Evolutionary conservation across 1,284 basidiomycete genomes (phyloP), one percentile per base, ranked within the genome.

Genomic region (Cyathus pygmaeus): DNA sequence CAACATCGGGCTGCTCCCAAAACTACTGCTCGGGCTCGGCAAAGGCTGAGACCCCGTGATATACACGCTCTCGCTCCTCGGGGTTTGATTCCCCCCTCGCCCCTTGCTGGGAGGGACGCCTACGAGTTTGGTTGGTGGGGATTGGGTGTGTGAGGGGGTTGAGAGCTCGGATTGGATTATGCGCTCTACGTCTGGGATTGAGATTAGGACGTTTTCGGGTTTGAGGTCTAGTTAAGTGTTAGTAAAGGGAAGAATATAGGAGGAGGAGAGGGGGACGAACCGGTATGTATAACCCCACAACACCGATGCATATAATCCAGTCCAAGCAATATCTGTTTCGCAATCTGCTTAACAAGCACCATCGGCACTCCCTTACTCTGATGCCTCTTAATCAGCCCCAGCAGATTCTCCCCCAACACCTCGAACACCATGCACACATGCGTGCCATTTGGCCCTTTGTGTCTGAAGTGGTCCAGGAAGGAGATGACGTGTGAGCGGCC

Each of bases 341-440:
- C 94, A 72, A 99, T 99, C 79, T 99, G 97, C 74, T 93, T 94
- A 68, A 98, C 96, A 69, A 99, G 86, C 63, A 87, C 91, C 81
- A 96, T 94, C 3, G 98, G 96, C 1, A 99, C 96, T 64, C 98
- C 97, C 69, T 95, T 94, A 78, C 92, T 93, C 80, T 94, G 91
- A 81, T 98, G 95, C 23, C 97, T 89, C 80, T 98, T 98, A 87
- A 99, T 98, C 69, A 99, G 87, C 2, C 96, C 96, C 1, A 99
- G 88, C n/a, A 99, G 83, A 76, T 98, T 99, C 82, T 99, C 98
- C 59, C 98, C 97, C 11, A 99, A 87, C 36, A 99, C 98, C 79
- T 99, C 97, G 74, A 99, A 99, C 19, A 99, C 97, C 97, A 99
- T 99, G 86, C 98, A 99, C 65, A 99, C 94, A 79, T 99, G 97